Evolutionary conservation across 2,329 filamentous ascomycete genomes (phyloP).

Genomic region (Chaetomium olivaceum): DNA sequence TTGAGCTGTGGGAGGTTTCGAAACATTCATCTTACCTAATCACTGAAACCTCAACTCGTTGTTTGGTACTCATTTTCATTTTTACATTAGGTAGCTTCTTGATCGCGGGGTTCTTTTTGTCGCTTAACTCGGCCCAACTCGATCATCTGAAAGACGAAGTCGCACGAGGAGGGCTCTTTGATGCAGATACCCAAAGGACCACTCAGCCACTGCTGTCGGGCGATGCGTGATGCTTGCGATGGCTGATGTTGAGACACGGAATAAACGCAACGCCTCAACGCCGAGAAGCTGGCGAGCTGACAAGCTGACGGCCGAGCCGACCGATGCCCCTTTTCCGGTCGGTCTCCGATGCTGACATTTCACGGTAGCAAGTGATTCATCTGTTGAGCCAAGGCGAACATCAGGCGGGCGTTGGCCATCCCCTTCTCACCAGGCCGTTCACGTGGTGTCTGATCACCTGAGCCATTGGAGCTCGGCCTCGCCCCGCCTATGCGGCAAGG

Average conservation of each 20-base stretch:
- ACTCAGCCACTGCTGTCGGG: neutral
- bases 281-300: neutral
- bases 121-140: neutral
- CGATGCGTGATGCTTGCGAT: neutral
- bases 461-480: slow-evolving; percentile 15
- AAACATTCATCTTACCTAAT: slow-evolving; percentile 26
- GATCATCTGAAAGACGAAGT: neutral
- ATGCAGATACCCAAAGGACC: neutral
- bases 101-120: neutral
- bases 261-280: neutral
- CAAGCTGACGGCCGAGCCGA: no score
- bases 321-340: neutral
- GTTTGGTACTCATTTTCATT: neutral
- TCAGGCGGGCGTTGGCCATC: neutral
- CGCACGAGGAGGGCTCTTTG: neutral
- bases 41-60: slow-evolving; percentile 8
- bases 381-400: slow-evolving; percentile 3
- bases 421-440: slow-evolving; percentile 17
- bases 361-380: neutral
- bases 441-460: slow-evolving; percentile 29
- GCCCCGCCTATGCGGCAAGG: slow-evolving; percentile 13
- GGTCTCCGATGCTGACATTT: neutral
- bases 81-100: neutral
- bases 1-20: slow-evolving; percentile 11
- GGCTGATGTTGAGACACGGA: neutral